phyloP scores from a whole-genome alignment of 441 rosid genomes.

The Pelargonium citronellum region DNA sequence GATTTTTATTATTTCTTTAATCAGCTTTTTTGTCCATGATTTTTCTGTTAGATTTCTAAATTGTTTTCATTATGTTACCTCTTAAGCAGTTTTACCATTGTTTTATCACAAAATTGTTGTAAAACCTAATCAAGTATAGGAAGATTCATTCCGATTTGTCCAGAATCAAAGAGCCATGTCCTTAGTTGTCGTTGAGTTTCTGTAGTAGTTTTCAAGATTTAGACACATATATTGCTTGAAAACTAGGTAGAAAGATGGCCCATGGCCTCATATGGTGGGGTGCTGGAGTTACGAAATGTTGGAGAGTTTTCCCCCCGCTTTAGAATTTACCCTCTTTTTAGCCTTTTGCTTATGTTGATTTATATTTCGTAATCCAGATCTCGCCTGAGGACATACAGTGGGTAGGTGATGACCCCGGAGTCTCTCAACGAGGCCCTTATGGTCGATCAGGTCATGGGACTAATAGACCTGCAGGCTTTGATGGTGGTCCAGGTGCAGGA shows the following conservation, averaged over 20 bases:
- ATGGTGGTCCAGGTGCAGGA: constrained; percentile 47
- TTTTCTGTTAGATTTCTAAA: no score
- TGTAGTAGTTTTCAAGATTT: not conserved
- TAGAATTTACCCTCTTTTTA: no score
- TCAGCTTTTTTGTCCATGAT: no score
- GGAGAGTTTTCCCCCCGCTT: not conserved
- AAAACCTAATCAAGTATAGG: no score
- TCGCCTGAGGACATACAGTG: constrained; percentile 83
- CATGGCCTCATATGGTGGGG: not conserved
- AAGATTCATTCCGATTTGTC: no score
- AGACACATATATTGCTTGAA: not conserved
- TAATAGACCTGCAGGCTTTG: constrained; percentile 62
- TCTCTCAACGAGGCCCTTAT: constrained; percentile 63
- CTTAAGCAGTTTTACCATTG: no score
- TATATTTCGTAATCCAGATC: constrained; percentile 40
- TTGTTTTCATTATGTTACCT: no score
- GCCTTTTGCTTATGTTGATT: not conserved
- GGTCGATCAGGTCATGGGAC: constrained; percentile 77
- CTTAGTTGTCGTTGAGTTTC: no score
- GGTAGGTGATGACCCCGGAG: constrained; percentile 75
- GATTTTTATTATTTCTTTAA: no score
- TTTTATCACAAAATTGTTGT: no score
- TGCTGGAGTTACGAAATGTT: constrained; percentile 1
- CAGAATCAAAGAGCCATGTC: no score
- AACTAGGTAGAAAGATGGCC: not conserved